Base-by-base conservation (phyloP, 345 rosid genomes). In the Melaleuca alternifolia region DNA sequence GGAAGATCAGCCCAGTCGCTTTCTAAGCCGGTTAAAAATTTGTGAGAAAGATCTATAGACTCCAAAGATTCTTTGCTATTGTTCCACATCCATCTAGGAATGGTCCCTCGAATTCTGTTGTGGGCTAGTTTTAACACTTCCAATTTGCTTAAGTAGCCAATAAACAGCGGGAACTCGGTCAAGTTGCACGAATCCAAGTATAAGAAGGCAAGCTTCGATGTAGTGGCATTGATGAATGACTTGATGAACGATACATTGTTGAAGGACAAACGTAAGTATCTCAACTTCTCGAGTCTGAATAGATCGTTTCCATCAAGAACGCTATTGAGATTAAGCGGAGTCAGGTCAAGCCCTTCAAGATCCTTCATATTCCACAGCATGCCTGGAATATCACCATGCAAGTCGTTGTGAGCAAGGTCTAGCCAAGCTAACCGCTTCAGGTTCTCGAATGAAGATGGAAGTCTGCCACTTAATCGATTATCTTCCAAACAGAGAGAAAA, bases 301-400 rank as follows among this genome's bases (percentile, higher is more conserved):
- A 61, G 9, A n/a, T 61, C 10, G n/a, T 61, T n/a, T 6, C 2
- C 5, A 28, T 61, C 37, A 0, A 61, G 9, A 61, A 13, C 5
- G 20, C 18, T 37, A n/a, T 61, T 59, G 37, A 59, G 37, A 59
- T 59, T 59, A 59, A 59, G 18, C 4, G 18, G n/a, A 1, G 0
- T 0, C 1, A 59, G 2, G 3, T 0, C 0, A 59, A 59, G 71
- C 4, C 0, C 0, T 1, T 13, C 0, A 2, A 59, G 71, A n/a
- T n/a, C 4, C 71, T 59, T n/a, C 0, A 59, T 4, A n/a, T n/a
- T n/a, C 75, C 5, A 0, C 4, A 59, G 14, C 14, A 16, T 3
- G 0, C 10, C 20, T 0, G 4, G 0, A 28, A 28, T 28, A 28
- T 61, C 1, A 14, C 10, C 2, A 0, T 28, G 41, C 5, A 28